A percentile compares a stretch with the other conserved stretches of the same genome.
Evolutionary conservation across 192 early-diverging fungal genomes (phyloP).

Genomic region (Coemansia reversa): DNA sequence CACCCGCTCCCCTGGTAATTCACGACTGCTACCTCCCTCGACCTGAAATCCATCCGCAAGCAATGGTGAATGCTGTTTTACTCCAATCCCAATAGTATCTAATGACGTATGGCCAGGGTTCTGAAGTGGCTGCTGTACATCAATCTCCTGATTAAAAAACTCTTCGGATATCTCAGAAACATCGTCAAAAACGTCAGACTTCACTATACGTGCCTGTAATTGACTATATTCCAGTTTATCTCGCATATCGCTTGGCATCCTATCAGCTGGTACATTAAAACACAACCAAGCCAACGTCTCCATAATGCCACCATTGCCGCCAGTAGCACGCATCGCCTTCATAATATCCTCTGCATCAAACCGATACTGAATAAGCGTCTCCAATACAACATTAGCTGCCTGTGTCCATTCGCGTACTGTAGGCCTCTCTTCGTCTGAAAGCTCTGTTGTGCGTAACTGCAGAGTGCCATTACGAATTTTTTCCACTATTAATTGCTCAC

Average conservation of each 20-base stretch:
- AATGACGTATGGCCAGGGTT: not conserved
- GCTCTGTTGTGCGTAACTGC: not conserved
- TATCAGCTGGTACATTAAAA: constrained; percentile 24
- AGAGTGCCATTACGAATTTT: constrained; percentile 9
- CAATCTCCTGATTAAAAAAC: not conserved
- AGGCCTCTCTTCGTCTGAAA: not conserved
- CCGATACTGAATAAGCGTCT: constrained; percentile 18
- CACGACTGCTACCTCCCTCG: too few relatives aligned
- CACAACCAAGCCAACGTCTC: constrained; percentile 35
- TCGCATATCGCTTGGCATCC: constrained; percentile 37
- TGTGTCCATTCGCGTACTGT: constrained; percentile 19
- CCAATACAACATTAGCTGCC: constrained; percentile 29
- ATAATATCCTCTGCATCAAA: constrained; percentile 17
- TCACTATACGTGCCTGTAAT: not conserved
- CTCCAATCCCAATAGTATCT: too few relatives aligned
- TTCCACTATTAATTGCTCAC: constrained; percentile 24
- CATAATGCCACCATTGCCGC: constrained; percentile 19
- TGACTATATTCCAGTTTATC: constrained; percentile 30
- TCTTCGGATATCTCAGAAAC: not conserved
- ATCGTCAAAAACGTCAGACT: too few relatives aligned
- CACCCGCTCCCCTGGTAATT: not conserved
- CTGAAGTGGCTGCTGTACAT: not conserved
- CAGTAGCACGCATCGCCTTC: constrained; percentile 8
- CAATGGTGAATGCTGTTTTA: too few relatives aligned
- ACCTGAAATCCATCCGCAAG: too few relatives aligned